Conservation (phyloP, 306 rosid species). For the Malus fusca region DNA sequence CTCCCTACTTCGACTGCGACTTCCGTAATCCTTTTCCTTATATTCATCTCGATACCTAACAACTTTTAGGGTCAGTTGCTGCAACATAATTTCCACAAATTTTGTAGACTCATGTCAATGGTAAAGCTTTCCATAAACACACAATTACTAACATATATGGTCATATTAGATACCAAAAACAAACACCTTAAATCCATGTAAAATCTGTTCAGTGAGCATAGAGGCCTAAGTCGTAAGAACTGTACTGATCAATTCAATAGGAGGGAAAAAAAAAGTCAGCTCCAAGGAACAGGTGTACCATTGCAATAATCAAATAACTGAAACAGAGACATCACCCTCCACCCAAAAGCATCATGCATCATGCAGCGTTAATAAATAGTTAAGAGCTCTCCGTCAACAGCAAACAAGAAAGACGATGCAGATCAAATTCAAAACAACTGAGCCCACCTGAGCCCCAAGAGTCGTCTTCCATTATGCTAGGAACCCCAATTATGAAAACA, state of each 20-base stretch:
- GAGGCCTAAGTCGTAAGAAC: background rate
- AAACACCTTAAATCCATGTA: background rate
- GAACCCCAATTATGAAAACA: background rate
- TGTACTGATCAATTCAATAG: background rate
- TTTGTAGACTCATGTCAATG: background rate
- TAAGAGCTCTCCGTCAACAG: background rate
- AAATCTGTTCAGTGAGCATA: background rate
- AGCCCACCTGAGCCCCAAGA: background rate
- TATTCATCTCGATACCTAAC: conserved; percentile 54
- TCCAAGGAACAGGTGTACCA: background rate
- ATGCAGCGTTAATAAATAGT: background rate
- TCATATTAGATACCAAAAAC: background rate
- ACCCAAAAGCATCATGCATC: background rate
- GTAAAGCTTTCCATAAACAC: background rate
- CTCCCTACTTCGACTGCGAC: conserved; percentile 68
- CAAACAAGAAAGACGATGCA: background rate
- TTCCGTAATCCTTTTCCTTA: conserved; percentile 50
- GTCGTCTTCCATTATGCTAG: background rate
- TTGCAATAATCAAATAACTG: background rate
- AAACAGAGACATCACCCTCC: background rate
- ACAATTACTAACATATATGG: background rate
- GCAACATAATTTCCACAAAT: background rate
- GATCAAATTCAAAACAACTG: background rate
- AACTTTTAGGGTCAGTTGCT: conserved; percentile 3
- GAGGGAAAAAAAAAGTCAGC: background rate